A percentile compares a stretch with the other conserved stretches of the same genome.
phyloP scores from a whole-genome alignment of 75 land plant species.

The Cupressus sempervirens region DNA sequence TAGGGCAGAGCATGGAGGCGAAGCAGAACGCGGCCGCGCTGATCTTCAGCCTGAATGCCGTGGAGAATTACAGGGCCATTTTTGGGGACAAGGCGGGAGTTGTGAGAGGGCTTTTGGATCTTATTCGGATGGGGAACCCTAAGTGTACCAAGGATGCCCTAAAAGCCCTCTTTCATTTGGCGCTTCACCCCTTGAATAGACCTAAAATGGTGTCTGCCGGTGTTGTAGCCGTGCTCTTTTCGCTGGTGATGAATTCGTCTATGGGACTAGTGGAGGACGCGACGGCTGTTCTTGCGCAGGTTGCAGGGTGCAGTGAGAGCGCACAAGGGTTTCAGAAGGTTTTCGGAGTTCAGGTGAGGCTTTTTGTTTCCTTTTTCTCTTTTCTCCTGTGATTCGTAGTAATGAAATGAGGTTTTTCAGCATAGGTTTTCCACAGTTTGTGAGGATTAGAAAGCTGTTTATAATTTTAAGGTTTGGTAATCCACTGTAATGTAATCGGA shows the following conservation, averaged over 20 bases:
- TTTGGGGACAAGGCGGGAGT: conserved; percentile 54
- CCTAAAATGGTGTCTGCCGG: conserved; percentile 45
- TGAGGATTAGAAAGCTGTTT: background rate
- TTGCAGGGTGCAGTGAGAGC: conserved; percentile 62
- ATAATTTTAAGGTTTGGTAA: background rate
- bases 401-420: background rate
- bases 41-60: conserved; percentile 54
- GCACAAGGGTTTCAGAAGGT: conserved; percentile 45
- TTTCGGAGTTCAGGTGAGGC: conserved; percentile 41
- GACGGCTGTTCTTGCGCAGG: conserved; percentile 70
- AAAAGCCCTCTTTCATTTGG: conserved; percentile 70
- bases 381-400: background rate
- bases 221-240: conserved; percentile 32
- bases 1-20: conserved; percentile 29
- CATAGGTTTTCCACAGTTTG: background rate
- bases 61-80: conserved; percentile 54
- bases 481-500: background rate
- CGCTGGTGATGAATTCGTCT: conserved; percentile 26
- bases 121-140: conserved; percentile 26
- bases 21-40: conserved; percentile 73
- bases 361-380: background rate
- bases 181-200: conserved; percentile 60
- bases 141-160: conserved; percentile 63
- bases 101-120: conserved; percentile 44
- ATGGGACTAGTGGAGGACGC: conserved; percentile 62